Percentiles rank a stretch among this genome's conserved stretches.
Conservation (phyloP, 2,329 filamentous ascomycete species). For the Colletotrichum camelliae region DNA sequence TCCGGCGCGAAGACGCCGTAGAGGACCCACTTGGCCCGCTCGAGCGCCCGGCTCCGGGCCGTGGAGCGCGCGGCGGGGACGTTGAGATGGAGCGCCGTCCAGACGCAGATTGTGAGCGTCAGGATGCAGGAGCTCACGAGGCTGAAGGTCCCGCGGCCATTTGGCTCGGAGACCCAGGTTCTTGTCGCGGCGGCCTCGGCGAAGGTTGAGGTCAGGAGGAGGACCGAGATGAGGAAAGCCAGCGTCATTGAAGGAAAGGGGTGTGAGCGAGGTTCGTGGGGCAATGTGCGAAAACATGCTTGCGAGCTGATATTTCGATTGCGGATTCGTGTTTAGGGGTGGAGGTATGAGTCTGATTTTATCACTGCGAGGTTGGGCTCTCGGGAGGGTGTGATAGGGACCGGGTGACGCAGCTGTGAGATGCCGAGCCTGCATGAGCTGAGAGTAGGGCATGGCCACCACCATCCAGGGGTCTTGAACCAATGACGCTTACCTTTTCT, state of each 20-base stretch:
- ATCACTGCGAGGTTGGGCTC: background rate
- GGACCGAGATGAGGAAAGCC: background rate
- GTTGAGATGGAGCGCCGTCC: conserved; percentile 39
- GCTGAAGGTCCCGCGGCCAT: conserved; percentile 32
- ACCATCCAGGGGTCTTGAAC: background rate
- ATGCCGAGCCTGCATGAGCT: conserved; percentile 4
- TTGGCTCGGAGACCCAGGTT: conserved; percentile 23
- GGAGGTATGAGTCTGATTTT: background rate
- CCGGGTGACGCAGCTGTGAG: background rate
- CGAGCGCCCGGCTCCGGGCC: background rate
- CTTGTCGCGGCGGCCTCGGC: background rate
- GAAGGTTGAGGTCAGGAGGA: background rate
- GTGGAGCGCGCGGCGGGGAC: conserved; percentile 26
- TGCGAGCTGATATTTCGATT: background rate
- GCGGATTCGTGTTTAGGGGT: background rate
- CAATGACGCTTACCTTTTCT: background rate
- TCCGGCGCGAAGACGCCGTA: conserved; percentile 36
- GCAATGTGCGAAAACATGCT: background rate
- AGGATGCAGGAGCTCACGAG: conserved; percentile 35
- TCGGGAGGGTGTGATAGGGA: background rate
- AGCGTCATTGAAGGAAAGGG: background rate
- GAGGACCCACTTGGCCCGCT: conserved; percentile 31
- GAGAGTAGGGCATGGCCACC: conserved; percentile 8
- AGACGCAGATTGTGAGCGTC: conserved; percentile 38
- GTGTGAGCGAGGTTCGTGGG: background rate